phyloP scores from a whole-genome alignment of 2,329 filamentous ascomycete genomes.

The Phoma sp. region DNA sequence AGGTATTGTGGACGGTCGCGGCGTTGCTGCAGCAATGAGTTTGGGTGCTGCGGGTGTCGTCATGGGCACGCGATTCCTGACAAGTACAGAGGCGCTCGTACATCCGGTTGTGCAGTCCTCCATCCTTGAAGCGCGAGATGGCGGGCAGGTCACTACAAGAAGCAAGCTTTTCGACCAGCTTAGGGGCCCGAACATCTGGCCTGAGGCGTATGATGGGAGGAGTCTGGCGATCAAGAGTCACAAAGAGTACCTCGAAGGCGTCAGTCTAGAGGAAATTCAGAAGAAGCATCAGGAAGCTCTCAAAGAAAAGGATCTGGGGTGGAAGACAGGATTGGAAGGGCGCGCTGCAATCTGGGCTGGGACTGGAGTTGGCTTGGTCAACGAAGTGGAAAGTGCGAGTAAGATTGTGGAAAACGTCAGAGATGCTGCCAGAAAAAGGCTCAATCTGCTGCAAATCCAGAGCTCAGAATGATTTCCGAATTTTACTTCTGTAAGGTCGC shows the following conservation, averaged over 20 bases:
- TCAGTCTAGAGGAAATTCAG: conserved; percentile 53
- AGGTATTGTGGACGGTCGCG: conserved; percentile 65
- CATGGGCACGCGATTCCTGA: conserved; percentile 71
- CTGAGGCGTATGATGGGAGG: conserved; percentile 62
- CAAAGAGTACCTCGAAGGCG: conserved; percentile 46
- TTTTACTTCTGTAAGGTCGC: too few species aligned
- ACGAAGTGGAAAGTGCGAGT: conserved; percentile 54
- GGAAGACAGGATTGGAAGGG: conserved; percentile 56
- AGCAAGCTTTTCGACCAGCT: conserved; percentile 60
- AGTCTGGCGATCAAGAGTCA: conserved; percentile 62
- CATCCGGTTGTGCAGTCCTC: conserved; percentile 54
- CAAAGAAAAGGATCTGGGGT: conserved; percentile 57
- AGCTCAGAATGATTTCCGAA: too few species aligned
- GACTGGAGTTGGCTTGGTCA: conserved; percentile 65
- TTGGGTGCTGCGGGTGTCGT: conserved; percentile 62
- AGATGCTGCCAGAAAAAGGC: too few species aligned
- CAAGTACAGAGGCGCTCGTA: conserved; percentile 55
- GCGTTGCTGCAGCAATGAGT: conserved; percentile 63
- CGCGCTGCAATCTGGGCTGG: conserved; percentile 65
- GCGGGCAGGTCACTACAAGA: conserved; percentile 57
- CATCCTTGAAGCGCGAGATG: conserved; percentile 56
- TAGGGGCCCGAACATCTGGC: conserved; percentile 65
- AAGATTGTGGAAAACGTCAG: too few species aligned
- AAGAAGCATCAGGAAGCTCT: conserved; percentile 55
- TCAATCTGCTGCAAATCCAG: too few species aligned